These are phyloP conservation scores for Moesziomyces globuligerus DNA, from an alignment of 1,284 basidiomycete species.

Conservation along the genomic window DNA sequence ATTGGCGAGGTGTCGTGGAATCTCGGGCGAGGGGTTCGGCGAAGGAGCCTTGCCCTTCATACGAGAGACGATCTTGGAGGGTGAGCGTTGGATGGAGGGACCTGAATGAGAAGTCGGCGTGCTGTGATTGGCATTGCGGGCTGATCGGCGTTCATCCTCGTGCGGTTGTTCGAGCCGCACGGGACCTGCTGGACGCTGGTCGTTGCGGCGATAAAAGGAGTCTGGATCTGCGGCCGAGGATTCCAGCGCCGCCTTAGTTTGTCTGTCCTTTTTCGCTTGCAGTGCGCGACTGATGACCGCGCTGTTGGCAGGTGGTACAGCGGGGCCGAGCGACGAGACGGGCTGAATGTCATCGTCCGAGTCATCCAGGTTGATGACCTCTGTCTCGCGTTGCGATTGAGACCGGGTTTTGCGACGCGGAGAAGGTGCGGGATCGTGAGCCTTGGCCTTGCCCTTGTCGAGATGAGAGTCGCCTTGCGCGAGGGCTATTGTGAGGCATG, in stretches of 20 bases:
- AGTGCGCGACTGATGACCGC: conserved; percentile 7
- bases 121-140: too few species aligned
- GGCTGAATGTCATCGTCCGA: conserved; percentile 6
- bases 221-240: conserved; percentile 3
- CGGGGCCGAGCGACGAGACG: background rate
- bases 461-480: background rate
- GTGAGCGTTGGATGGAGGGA: background rate
- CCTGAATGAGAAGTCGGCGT: too few species aligned
- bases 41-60: conserved; percentile 11
- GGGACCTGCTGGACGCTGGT: conserved; percentile 8
- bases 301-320: background rate
- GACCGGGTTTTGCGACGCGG: conserved; percentile 4
- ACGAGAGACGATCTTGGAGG: conserved; percentile 7
- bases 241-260: background rate
- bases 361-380: conserved; percentile 8
- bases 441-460: conserved; percentile 27
- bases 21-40: background rate
- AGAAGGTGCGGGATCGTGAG: conserved; percentile 1
- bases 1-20: background rate
- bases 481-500: background rate
- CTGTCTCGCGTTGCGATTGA: conserved; percentile 1
- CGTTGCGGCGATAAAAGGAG: background rate
- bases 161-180: conserved; percentile 11
- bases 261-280: conserved; percentile 12
- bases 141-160: background rate